Evolutionary conservation across 169 alveolate species (phyloP), one percentile per base, ranked within the genome.

Genomic region (Sarcocystis neurona): DNA sequence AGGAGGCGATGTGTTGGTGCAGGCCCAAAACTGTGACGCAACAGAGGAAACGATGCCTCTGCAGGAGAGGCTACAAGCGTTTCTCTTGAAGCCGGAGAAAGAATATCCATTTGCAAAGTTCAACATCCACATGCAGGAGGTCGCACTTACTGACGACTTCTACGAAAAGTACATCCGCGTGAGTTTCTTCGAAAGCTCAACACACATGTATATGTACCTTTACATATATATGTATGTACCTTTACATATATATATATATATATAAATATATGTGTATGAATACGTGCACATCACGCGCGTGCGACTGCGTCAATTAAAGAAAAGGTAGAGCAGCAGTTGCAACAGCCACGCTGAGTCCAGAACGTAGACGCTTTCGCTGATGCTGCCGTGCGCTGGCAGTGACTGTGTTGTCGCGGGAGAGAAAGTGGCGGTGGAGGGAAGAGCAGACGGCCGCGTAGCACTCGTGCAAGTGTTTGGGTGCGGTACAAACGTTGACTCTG

Each of bases 141-240:
- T 56, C 41, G 56, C 87, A 10, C 70, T 79, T 48, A 79, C 77
- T 27, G 39, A 32, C 18, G 70, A 44, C 4, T 2, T 79, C 66
- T 79, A 79, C 87, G 75, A 79, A 10, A 53, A 79, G 53, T 47
- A 32, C 75, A 47, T 79, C 34, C 50, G 30, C 75, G 87, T 79
- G 43, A 39, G 80, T 2, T 39, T 18, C 8, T 18, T 50, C 60
- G 18, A 18, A 18, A 50, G 60, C 27, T 50, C 60, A 50, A 8
- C 60, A 50, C 18, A 18, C 60, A 50, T 8, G 8, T 18, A 18
- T 34, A 23, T 34, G 18, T 58, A 58, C n/a, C 18, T 58, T 2
- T 34, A 2, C n/a, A 2, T 2, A 10, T 58, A 10, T 58, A 58
- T 10, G n/a, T 58, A 12, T 12, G n/a, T 12, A 58, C 23, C 5